Conservation (phyloP, 768 basidiomycete genomes). For the Tulasnella sp. region DNA sequence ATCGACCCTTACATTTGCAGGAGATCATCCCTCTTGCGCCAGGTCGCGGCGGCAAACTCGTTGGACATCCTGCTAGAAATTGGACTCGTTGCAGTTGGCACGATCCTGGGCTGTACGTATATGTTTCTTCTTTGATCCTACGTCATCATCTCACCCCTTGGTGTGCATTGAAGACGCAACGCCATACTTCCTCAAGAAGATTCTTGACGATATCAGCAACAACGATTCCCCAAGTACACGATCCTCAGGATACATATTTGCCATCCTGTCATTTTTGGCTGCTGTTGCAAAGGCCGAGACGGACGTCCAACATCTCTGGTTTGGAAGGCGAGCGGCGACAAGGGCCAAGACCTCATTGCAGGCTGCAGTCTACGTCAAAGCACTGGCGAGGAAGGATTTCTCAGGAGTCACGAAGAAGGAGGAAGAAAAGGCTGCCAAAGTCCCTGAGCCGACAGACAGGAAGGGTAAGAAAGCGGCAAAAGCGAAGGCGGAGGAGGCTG, state of each 20-base stretch:
- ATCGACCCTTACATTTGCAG: neutral
- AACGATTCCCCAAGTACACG: conserved; percentile 38
- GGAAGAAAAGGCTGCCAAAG: conserved; percentile 25
- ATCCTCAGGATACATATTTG: conserved; percentile 63
- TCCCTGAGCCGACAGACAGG: neutral
- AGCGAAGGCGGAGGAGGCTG: conserved; percentile 18
- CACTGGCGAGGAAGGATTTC: conserved; percentile 71
- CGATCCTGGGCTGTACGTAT: conserved; percentile 27
- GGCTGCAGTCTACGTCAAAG: conserved; percentile 80
- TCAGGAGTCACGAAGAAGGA: conserved; percentile 60
- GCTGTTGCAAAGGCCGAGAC: conserved; percentile 41
- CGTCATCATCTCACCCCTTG: neutral
- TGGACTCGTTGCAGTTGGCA: conserved; percentile 52
- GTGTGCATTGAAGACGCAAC: neutral
- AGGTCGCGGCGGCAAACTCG: conserved; percentile 32
- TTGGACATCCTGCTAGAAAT: conserved; percentile 51
- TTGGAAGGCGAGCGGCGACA: conserved; percentile 61
- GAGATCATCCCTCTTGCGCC: conserved; percentile 6
- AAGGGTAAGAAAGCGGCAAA: conserved; percentile 7
- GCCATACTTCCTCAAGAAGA: conserved; percentile 80
- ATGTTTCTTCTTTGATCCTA: neutral
- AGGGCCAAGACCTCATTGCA: conserved; percentile 71
- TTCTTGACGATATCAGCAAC: conserved; percentile 21
- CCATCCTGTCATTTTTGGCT: conserved; percentile 60
- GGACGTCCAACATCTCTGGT: conserved; percentile 41